Evolutionary conservation across 148 eudicot genomes (phyloP).

Genomic region (Persicaria tinctoria): DNA sequence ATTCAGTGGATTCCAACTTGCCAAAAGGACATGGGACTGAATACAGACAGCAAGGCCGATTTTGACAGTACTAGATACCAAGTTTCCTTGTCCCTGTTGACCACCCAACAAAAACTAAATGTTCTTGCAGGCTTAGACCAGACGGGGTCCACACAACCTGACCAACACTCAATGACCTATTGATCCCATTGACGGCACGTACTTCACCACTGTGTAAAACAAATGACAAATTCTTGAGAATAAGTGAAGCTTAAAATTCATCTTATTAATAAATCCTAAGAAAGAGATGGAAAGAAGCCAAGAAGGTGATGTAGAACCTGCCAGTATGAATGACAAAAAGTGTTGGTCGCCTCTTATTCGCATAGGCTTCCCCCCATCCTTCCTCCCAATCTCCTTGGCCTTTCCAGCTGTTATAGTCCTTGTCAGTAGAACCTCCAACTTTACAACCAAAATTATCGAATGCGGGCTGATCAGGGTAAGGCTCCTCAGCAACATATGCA

Average conservation of each 20-base stretch:
- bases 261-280: background rate
- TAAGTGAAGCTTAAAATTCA: background rate
- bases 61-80: slow-evolving; percentile 72
- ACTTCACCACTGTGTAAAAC: slow-evolving; percentile 69
- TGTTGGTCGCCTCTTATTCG: slow-evolving; percentile 69
- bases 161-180: slow-evolving; percentile 65
- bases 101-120: slow-evolving; percentile 91
- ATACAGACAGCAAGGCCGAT: slow-evolving; percentile 80
- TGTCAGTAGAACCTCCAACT: slow-evolving; percentile 43
- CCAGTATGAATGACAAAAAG: slow-evolving; percentile 59
- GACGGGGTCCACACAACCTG: slow-evolving; percentile 86
- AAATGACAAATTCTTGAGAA: background rate
- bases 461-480: slow-evolving; percentile 47
- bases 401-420: slow-evolving; percentile 78
- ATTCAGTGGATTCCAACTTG: slow-evolving; percentile 21
- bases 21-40: slow-evolving; percentile 48
- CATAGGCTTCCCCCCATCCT: slow-evolving; percentile 86
- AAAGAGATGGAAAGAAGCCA: background rate
- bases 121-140: slow-evolving; percentile 29
- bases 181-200: slow-evolving; percentile 46
- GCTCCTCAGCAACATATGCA: slow-evolving; percentile 96
- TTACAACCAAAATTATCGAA: slow-evolving; percentile 49
- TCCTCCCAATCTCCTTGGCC: slow-evolving; percentile 87
- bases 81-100: slow-evolving; percentile 56
- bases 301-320: slow-evolving; percentile 39